Conservation (phyloP, 176 grass and related monocot species). For the Triticum aestivum region IWGSC_CS_RefSeq_v2.1 NC_057812.1:697617530-697618029, state of each 20-base stretch:
- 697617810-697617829: not conserved
- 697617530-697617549: not conserved
- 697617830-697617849: conserved; percentile 7
- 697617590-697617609: not conserved
- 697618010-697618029: not conserved
- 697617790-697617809: conserved; percentile 2
- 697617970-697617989: not conserved
- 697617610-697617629: not conserved
- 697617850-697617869: not conserved
- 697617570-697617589: not conserved
- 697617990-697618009: not conserved
- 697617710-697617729: not conserved
- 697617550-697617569: conserved; percentile 1
- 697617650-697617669: conserved; percentile 7
- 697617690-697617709: not conserved
- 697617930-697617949: not conserved
- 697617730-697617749: conserved; percentile 2
- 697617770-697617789: not conserved
- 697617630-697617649: not conserved
- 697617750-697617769: not conserved
- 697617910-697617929: not conserved
- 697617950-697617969: not conserved
- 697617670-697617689: not conserved
- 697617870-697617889: conserved; percentile 8
- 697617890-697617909: not conserved